Evolutionary conservation across 169 alveolate genomes (phyloP).

Genomic region (Eimeria acervulina): DNA sequence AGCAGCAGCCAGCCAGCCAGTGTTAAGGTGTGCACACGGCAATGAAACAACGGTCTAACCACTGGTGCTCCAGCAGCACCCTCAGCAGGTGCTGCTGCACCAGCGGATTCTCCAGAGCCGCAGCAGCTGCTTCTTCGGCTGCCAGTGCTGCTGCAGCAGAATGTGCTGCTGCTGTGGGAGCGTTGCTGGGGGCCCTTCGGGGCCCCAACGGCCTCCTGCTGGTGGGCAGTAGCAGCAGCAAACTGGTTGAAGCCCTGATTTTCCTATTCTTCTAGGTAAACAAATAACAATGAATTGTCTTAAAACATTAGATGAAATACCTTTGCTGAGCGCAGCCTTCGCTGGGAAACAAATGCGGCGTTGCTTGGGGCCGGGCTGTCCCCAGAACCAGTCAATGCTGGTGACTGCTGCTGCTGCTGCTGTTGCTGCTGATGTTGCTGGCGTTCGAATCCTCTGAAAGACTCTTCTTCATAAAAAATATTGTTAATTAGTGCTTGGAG

Average conservation of each 20-base stretch:
- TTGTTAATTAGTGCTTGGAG: neutral
- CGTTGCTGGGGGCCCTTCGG: slow-evolving; percentile 1
- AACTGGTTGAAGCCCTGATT: neutral
- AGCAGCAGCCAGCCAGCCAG: no score
- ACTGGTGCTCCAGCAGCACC: neutral
- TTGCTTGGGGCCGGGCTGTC: slow-evolving; percentile 43
- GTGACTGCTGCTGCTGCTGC: slow-evolving; percentile 57
- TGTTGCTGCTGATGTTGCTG: neutral
- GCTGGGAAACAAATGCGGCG: neutral
- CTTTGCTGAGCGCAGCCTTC: neutral
- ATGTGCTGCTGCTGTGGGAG: neutral
- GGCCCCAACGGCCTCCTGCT: slow-evolving; percentile 31
- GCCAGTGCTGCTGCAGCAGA: neutral
- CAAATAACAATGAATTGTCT: neutral
- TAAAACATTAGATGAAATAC: neutral
- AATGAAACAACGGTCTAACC: neutral
- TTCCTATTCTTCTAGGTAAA: neutral
- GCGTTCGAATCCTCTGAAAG: neutral
- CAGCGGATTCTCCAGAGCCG: neutral
- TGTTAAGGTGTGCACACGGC: neutral
- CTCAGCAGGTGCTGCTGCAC: slow-evolving; percentile 9
- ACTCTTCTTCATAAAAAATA: neutral
- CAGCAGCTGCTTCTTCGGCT: neutral
- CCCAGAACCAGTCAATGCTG: slow-evolving; percentile 22
- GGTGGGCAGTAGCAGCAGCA: slow-evolving; percentile 13